phyloP scores from a whole-genome alignment of 768 basidiomycete species.

The Paxillus ammoniavirescens region DNA sequence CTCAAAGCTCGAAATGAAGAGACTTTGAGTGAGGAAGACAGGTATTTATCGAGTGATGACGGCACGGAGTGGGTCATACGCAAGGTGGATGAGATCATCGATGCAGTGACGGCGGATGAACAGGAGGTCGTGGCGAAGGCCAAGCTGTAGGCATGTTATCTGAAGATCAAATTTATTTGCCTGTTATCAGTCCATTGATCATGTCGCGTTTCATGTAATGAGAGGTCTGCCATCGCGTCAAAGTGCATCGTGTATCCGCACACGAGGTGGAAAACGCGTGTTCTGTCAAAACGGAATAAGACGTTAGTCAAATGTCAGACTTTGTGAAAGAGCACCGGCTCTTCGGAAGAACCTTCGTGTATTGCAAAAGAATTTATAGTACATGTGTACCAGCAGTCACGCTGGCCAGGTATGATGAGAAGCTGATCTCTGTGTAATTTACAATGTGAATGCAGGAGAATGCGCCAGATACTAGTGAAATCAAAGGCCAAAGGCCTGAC shows the following conservation, averaged over 20 bases:
- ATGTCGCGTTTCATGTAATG: constrained; percentile 16
- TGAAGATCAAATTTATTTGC: constrained; percentile 20
- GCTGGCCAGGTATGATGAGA: constrained; percentile 28
- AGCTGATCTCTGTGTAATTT: constrained; percentile 28
- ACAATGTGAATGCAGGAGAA: constrained; percentile 30
- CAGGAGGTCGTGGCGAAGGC: constrained; percentile 42
- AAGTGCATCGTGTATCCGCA: constrained; percentile 31
- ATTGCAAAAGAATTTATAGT: constrained; percentile 30
- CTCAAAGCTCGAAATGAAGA: constrained; percentile 74
- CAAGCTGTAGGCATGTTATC: constrained; percentile 52
- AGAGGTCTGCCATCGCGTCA: constrained; percentile 11
- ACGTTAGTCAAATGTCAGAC: constrained; percentile 15
- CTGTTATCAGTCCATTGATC: constrained; percentile 33
- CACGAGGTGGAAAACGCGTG: constrained; percentile 32
- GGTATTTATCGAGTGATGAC: constrained; percentile 81
- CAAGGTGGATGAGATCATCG: constrained; percentile 77
- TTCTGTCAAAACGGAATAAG: constrained; percentile 19
- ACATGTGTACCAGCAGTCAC: constrained; percentile 29
- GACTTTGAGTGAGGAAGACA: constrained; percentile 65
- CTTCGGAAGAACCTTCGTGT: constrained; percentile 22
- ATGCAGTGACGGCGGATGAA: constrained; percentile 58
- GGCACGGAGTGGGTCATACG: constrained; percentile 88
- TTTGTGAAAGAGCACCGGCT: constrained; percentile 18
- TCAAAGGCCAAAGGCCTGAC: constrained; percentile 50
- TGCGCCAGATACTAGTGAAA: constrained; percentile 7